Base-by-base conservation (phyloP, 1,284 basidiomycete species). In the Stereum hirsutum region DNA sequence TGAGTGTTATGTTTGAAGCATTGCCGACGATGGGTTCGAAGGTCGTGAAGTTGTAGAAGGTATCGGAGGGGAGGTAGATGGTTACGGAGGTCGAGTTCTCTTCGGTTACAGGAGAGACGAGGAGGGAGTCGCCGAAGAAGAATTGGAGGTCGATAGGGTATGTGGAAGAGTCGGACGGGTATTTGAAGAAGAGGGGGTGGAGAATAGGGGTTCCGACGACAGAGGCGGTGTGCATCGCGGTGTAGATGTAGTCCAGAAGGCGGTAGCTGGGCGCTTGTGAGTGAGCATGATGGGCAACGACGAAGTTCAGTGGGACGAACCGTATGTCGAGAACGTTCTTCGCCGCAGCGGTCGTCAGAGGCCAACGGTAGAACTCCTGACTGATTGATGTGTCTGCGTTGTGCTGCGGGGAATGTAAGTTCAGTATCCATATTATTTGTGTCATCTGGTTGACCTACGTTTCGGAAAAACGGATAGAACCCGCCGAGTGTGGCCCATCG, bases 301-400 rank as follows among this genome's bases (percentile, higher is more conserved):
- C 12, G 27, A 8, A 21, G 19, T 17, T 21, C 14, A 30, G 7
- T 15, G 25, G 7, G 24, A 44, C 56, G 12, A 42, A 77, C 72
- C 80, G 68, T 35, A 77, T 79, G 49, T 75, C 68, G 39, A 84
- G 59, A 0, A 69, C 80, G 44, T 75, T 77, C 52, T 67, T 71
- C 0, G 79, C 78, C 8, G 82, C 80, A 46, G 69, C 56, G 2
- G 80, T 66, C 12, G 78, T 75, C 5, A 59, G 58, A 0, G 70
- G 65, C 78, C 80, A 85, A 26, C 70, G 63, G 56, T 84, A 85
- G 57, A 81, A 83, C 52, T 85, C 81, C 60, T 85, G 82, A 39
- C 64, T 66, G 45, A 68, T 75, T 0, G 68, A 62, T 1, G 59
- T 67, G 49, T 78, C 71, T 6, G 50, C 53, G 49, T 82, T 81